Percentiles rank a stretch among this genome's conserved stretches.
Conservation (phyloP, 2,329 filamentous ascomycete species). For the Fonsecaea pedrosoi region DNA sequence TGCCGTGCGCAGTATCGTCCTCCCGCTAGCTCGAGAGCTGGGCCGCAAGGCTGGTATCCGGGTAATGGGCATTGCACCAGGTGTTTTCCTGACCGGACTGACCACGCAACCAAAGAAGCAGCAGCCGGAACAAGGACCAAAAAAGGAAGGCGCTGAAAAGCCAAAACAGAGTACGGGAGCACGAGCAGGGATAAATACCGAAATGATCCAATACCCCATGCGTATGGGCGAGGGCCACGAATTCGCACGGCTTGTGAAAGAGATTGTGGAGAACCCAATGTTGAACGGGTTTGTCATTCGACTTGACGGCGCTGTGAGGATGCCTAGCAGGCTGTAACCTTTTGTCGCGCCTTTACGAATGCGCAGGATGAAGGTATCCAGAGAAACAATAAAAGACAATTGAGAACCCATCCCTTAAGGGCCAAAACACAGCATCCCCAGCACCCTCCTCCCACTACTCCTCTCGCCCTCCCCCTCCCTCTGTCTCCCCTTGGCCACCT, state of each 20-base stretch:
- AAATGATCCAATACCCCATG: conserved; percentile 41
- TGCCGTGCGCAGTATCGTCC: conserved; percentile 39
- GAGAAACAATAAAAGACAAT: not conserved
- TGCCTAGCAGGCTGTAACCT: conserved; percentile 39
- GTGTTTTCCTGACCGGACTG: conserved; percentile 41
- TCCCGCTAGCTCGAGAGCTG: conserved; percentile 40
- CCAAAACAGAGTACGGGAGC: conserved; percentile 25
- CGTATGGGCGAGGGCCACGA: conserved; percentile 40
- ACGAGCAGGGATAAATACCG: conserved; percentile 30
- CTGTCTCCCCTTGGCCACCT: not conserved
- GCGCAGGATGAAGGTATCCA: not conserved
- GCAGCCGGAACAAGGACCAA: conserved; percentile 1
- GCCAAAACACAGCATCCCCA: conserved; percentile 14
- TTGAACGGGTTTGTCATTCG: conserved; percentile 40
- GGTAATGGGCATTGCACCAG: conserved; percentile 40
- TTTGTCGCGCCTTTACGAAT: not conserved
- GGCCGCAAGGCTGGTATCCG: conserved; percentile 40
- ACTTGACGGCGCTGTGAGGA: conserved; percentile 40
- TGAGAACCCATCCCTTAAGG: not conserved
- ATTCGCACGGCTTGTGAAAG: conserved; percentile 40
- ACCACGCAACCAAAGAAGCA: conserved; percentile 28
- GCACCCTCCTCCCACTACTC: not conserved
- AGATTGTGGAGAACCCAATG: conserved; percentile 42
- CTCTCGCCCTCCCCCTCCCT: not conserved
- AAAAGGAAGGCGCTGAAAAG: conserved; percentile 23